Evolutionary conservation across 306 rosid genomes (phyloP).

Genomic region (Dalbergia oliveri): DNA sequence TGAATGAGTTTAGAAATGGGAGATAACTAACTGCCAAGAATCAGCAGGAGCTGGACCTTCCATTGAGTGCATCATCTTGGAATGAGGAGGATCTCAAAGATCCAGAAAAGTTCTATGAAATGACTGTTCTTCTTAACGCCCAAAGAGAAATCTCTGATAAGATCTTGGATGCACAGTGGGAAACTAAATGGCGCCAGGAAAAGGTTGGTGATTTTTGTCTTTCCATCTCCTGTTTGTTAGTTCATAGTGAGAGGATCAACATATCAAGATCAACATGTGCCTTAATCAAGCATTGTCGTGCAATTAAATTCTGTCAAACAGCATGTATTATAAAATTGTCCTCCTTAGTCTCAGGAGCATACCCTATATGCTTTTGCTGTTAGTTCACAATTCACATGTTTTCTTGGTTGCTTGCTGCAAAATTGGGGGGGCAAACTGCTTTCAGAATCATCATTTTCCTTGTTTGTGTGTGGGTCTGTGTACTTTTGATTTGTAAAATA

Average conservation of each 20-base stretch:
- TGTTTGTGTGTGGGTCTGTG: not conserved
- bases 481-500: not conserved
- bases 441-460: slow-evolving; percentile 16
- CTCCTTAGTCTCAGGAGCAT: slow-evolving; percentile 19
- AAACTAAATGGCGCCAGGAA: slow-evolving; percentile 90
- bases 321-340: slow-evolving; percentile 2
- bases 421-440: slow-evolving; percentile 4
- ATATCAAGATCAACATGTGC: slow-evolving; percentile 17
- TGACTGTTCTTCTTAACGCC: slow-evolving; percentile 94
- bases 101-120: slow-evolving; percentile 83
- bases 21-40: slow-evolving; percentile 51
- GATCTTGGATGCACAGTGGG: slow-evolving; percentile 93
- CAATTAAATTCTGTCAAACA: slow-evolving; percentile 22
- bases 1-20: not conserved
- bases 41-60: slow-evolving; percentile 88
- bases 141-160: slow-evolving; percentile 93
- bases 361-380: slow-evolving; percentile 5
- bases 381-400: not conserved
- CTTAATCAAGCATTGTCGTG: slow-evolving; percentile 33
- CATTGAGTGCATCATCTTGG: slow-evolving; percentile 92
- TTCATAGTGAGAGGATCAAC: slow-evolving; percentile 14
- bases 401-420: slow-evolving; percentile 19
- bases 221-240: slow-evolving; percentile 35
- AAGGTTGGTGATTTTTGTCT: slow-evolving; percentile 63
- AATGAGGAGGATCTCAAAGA: slow-evolving; percentile 85